These are phyloP conservation scores for Komagataella populi DNA, from an alignment of 805 yeast species.

Conservation along the genomic window DNA sequence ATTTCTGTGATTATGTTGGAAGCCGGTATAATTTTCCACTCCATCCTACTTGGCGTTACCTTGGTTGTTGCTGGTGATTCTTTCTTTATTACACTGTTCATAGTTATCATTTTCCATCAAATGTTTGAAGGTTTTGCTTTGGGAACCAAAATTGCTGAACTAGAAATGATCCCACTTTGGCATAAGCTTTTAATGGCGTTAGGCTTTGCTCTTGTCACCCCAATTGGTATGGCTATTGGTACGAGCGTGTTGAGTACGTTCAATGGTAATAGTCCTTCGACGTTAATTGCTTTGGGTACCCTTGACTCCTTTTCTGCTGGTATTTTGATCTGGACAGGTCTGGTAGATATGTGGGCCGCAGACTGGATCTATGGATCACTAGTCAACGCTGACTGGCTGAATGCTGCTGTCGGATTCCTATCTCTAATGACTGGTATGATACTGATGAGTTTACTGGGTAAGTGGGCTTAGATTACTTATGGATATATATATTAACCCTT, in stretches of 20 bases:
- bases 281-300: not conserved
- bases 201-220: not conserved
- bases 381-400: not conserved
- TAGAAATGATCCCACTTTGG: not conserved
- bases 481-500: not conserved
- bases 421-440: not conserved
- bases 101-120: constrained; percentile 63
- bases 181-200: not conserved
- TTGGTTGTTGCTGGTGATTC: constrained; percentile 48
- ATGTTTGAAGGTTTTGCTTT: constrained; percentile 70
- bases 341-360: not conserved
- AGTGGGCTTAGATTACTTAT: not conserved
- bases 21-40: constrained; percentile 64
- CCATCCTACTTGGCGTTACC: constrained; percentile 60
- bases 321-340: not conserved
- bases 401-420: not conserved
- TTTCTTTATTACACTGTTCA: constrained; percentile 39
- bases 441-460: not conserved
- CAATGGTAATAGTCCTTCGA: not conserved
- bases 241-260: not conserved
- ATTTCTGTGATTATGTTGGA: constrained; percentile 42
- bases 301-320: not conserved
- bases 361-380: not conserved
- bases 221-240: not conserved
- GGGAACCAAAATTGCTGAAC: constrained; percentile 37